Base-by-base conservation (phyloP, 2,329 filamentous ascomycete species). In the Claviceps citrina region DNA sequence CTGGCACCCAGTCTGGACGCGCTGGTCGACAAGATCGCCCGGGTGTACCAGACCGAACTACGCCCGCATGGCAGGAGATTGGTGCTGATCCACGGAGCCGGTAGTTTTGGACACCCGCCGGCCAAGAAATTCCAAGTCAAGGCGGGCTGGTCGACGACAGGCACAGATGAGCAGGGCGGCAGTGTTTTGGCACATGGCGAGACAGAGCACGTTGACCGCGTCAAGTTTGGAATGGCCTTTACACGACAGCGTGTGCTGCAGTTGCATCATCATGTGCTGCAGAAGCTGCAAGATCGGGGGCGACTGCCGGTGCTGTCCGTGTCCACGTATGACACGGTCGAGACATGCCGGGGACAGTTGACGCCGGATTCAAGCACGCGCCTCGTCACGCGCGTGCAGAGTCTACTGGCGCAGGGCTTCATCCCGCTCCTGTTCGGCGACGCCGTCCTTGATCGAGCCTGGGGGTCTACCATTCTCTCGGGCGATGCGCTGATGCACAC, bases 401-500 rank as follows among this genome's bases (percentile, higher is more conserved):
- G 20, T 10, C 25, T 42, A 7, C 30, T 42, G 5, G 13, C 35
- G 7, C 18, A 42, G 5, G 40, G 40, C 7, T 42, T 42, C 19
- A n/a, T 42, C 13, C 40, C 40, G 2, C 5, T 42, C 18, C 15
- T 42, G 8, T 38, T 38, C 18, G 40, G 40, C n/a, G 40, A 42
- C 12, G 40, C 40, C 25, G 40, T 42, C 30, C 12, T 42, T 4
- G 40, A 42, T 15, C 30, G 12, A 1, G 24, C 31, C n/a, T 38
- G 35, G 35, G 40, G 40, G 1, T 6, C 35, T 1, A 42, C 40
- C 4, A 42, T 42, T 7, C 40, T 42, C 18, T 42, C 40, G 24
- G 40, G 40, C 9, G 40, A 42, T 19, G 40, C 35, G 22, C 31
- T 42, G 20, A 35, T 42, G 40, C 40, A 42, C 18, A 13, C 10